Base-by-base conservation (phyloP, 2,329 filamentous ascomycete genomes). In the Aspergillus persii region DNA sequence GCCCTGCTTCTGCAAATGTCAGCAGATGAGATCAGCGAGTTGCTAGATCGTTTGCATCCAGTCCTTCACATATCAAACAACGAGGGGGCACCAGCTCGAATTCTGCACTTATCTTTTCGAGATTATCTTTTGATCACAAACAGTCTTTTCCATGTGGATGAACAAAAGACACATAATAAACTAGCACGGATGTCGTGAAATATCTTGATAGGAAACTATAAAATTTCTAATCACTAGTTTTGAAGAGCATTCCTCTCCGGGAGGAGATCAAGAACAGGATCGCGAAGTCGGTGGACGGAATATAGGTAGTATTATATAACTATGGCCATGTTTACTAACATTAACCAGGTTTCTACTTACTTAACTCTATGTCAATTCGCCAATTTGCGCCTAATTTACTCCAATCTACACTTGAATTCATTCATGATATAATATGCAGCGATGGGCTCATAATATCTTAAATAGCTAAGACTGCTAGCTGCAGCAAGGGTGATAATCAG, bases 391-490 rank as follows among this genome's bases (percentile, higher is more conserved):
- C 49, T 27, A 23, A 30, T 8, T 29, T 57, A 4, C 3, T 49
- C 12, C 12, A 23, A 12, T 52, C 39, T 2, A 52, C 8, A 6
- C 12, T 11, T 6, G 26, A 41, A 36, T 29, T 54, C 3, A 27
- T 49, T 8, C 31, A 31, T 31, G 53, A 56, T 55, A 59, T 59
- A 53, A 30, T 41, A 5, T 2, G 12, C 1, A 53, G 50, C 50
- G n/a, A 29, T 29, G 15, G 33, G 6, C 41, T 59, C 4, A 49
- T 29, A 18, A 26, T 8, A 8, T 12, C 49, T 2, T 41, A 59
- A 11, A 56, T 56, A 23, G 52, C 53, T 3, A 30, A 49, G 27
- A 44, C 53, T 31, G 53, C 53, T 29, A 50, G 53, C 8, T 59
- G 57, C 31, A 39, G 15, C 27, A 46, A 56, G 31, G 44, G 26